phyloP scores from a whole-genome alignment of 371 early-diverging fungal species.

The Zopfochytrium polystomum region DNA sequence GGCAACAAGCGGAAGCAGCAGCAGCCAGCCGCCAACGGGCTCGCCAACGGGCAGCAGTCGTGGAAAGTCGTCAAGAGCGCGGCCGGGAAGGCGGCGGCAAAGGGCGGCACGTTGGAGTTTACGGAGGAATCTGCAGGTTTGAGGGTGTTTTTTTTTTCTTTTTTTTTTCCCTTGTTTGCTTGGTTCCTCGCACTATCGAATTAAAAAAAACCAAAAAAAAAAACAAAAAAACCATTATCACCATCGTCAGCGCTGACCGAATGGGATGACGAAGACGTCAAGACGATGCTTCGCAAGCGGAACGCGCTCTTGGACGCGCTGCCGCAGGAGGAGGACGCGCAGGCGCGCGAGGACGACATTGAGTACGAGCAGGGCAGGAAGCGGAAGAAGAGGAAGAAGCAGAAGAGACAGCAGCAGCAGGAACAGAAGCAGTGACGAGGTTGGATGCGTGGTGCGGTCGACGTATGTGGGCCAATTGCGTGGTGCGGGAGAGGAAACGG shows the following conservation, averaged over 20 bases:
- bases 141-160: background rate
- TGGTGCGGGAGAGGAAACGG: too few species aligned
- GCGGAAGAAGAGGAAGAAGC: conserved; percentile 25
- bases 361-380: conserved; percentile 33
- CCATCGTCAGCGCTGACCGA: conserved; percentile 5
- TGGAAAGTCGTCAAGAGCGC: conserved; percentile 5
- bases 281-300: conserved; percentile 14
- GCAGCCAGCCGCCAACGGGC: background rate
- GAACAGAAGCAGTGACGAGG: too few species aligned
- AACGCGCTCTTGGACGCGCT: conserved; percentile 4
- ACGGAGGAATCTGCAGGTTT: background rate
- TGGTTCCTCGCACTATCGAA: too few species aligned
- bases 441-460: too few species aligned
- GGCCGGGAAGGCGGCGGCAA: background rate
- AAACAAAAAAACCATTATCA: too few species aligned
- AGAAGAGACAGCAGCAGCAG: too few species aligned
- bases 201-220: too few species aligned
- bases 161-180: conserved; percentile 8
- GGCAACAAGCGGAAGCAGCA: background rate
- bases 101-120: background rate
- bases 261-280: conserved; percentile 25
- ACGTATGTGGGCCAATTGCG: too few species aligned
- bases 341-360: conserved; percentile 26
- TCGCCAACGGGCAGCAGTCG: background rate
- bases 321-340: conserved; percentile 3